Conservation (phyloP, 2,329 filamentous ascomycete genomes). For the Monosporascus sp. region DNA sequence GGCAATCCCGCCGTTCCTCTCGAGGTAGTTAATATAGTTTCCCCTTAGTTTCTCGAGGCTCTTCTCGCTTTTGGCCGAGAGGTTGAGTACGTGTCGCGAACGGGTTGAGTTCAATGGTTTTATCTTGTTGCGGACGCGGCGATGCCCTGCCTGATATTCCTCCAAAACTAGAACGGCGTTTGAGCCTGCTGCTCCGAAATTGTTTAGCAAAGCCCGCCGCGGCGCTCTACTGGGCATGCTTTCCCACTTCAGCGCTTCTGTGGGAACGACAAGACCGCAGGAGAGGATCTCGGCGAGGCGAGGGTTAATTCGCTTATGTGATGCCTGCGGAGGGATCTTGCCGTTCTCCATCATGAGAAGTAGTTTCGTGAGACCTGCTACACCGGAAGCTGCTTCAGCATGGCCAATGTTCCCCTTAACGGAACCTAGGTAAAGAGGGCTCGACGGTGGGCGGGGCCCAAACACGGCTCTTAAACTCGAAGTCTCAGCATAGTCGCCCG, state of each 20-base stretch:
- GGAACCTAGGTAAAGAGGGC: constrained; percentile 29
- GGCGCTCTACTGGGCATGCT: constrained; percentile 1
- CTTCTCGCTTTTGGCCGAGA: constrained; percentile 12
- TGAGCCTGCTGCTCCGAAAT: constrained; percentile 28
- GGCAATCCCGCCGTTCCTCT: constrained; percentile 1
- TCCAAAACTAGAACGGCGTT: constrained; percentile 22
- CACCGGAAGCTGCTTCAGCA: constrained; percentile 20
- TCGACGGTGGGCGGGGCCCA: constrained; percentile 42
- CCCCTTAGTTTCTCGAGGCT: constrained; percentile 5
- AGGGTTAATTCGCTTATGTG: constrained; percentile 23
- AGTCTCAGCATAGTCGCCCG: constrained; percentile 58
- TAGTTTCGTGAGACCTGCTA: constrained; percentile 19
- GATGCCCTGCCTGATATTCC: constrained; percentile 4
- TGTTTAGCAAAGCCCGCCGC: constrained; percentile 28
- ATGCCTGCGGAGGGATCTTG: constrained; percentile 17
- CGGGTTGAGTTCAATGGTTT: background rate
- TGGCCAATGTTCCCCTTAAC: constrained; percentile 22
- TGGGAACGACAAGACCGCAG: constrained; percentile 2
- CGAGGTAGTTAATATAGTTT: constrained; percentile 4
- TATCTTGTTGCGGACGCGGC: background rate
- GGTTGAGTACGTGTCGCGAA: constrained; percentile 7
- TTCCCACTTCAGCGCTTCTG: constrained; percentile 2
- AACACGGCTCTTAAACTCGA: constrained; percentile 6
- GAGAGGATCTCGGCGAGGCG: background rate
- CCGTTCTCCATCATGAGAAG: constrained; percentile 19